These are phyloP conservation scores for Trichosporon ovoides DNA, from an alignment of 1,284 basidiomycete species.

Conservation along the genomic window DNA sequence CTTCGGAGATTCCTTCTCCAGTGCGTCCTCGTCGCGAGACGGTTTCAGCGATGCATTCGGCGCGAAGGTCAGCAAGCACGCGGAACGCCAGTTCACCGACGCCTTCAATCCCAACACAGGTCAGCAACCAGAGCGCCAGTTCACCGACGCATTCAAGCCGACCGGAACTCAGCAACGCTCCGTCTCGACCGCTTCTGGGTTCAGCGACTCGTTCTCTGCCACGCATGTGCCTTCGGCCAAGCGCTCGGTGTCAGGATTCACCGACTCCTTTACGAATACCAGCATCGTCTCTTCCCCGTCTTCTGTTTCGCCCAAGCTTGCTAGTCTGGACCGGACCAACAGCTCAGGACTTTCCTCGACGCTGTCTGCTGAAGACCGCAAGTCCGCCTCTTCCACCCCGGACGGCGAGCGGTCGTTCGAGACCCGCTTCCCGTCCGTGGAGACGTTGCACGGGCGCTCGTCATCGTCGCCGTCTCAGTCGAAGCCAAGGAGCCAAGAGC, in stretches of 20 bases:
- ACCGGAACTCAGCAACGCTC: neutral
- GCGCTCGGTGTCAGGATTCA: neutral
- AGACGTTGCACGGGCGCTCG: constrained; percentile 23
- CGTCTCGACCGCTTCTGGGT: neutral
- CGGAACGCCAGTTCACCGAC: constrained; percentile 1
- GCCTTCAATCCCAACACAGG: neutral
- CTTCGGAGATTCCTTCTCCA: constrained; percentile 18
- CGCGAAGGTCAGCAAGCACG: neutral
- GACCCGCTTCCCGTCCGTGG: constrained; percentile 44
- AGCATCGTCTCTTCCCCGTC: neutral
- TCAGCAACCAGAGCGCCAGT: neutral
- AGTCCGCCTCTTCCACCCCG: constrained; percentile 21
- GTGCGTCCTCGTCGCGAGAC: neutral
- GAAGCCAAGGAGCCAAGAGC: neutral
- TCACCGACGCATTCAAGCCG: constrained; percentile 2
- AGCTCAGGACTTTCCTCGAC: neutral
- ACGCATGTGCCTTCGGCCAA: neutral
- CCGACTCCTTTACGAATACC: neutral
- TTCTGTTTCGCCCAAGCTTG: neutral
- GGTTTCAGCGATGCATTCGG: neutral
- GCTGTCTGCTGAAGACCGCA: neutral
- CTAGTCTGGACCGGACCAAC: neutral
- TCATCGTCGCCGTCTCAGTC: neutral
- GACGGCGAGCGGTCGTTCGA: constrained; percentile 40
- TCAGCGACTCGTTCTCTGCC: constrained; percentile 11